Evolutionary conservation across 1,284 basidiomycete genomes (phyloP), one percentile per base, ranked within the genome.

Genomic region (Takashimella tepidaria): DNA sequence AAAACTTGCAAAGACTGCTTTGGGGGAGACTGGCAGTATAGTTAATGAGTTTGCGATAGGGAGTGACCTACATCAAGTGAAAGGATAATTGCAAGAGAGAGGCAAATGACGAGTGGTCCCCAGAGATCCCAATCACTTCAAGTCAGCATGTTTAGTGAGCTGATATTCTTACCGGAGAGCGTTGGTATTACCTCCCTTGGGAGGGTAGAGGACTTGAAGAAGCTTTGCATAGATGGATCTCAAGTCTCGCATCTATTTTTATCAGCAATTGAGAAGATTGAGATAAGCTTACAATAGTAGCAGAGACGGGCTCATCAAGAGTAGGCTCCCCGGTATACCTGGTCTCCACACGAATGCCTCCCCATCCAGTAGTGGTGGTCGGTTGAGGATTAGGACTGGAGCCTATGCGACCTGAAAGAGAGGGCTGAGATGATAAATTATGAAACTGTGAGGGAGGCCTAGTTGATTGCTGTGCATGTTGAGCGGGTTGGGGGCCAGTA

Each of bases 121-220:
- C 92, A 97, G 37, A 97, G 80, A 74, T 97, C 92, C 92, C 92
- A 97, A 67, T 96, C 92, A 59, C 89, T 89, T 63, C n/a, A 22
- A 4, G 45, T 64, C 54, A 60, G 56, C 45, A 47, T 23, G 37
- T 31, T 10, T 27, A n/a, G 31, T 13, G 46, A 37, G 6, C n/a
- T 10, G 21, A 19, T 11, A 50, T 51, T 58, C 79, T 55, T 49
- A 88, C 88, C 82, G 81, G 23, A 92, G 75, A 4, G 91, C 87
- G 74, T 90, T 89, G 53, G 87, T 82, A n/a, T 84, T 83, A 1
- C 80, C 81, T 46, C 77, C 77, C 63, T 83, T 82, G 8, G 86
- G 84, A 11, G 92, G 92, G 64, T 92, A 93, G 27, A 96, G 78
- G 3, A 97, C 92, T 78, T 96, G 92, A 3, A 93, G 80, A 4